Evolutionary conservation across 2,329 filamentous ascomycete genomes (phyloP).

Genomic region (Aphanoascus verrucosus): DNA sequence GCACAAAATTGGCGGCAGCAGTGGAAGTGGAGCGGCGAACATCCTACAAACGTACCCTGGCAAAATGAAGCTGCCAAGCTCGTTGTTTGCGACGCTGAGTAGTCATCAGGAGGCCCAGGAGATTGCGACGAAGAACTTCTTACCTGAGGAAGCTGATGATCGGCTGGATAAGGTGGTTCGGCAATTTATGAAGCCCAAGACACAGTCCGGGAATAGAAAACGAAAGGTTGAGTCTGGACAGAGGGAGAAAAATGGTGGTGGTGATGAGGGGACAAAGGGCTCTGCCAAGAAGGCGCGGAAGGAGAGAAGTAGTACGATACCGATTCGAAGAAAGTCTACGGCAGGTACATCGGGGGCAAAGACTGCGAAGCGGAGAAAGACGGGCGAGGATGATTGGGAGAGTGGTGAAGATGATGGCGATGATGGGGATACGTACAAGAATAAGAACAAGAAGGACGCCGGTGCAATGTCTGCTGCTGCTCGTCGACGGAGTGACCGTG

Average conservation of each 20-base stretch:
- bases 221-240: conserved; percentile 31
- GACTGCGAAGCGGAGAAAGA: conserved; percentile 29
- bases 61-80: conserved; percentile 69
- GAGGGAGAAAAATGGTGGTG: conserved; percentile 8
- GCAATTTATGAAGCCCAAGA: conserved; percentile 52
- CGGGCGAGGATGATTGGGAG: conserved; percentile 31
- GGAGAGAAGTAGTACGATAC: conserved; percentile 23
- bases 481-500: conserved; percentile 33
- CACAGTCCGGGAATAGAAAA: conserved; percentile 28
- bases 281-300: conserved; percentile 13
- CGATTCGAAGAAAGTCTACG: conserved; percentile 28
- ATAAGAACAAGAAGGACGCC: conserved; percentile 28
- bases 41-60: conserved; percentile 71
- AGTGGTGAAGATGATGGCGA: conserved; percentile 30
- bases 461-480: conserved; percentile 24
- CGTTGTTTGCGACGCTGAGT: conserved; percentile 64
- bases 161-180: conserved; percentile 67
- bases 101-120: conserved; percentile 70
- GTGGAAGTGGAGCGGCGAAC: conserved; percentile 27
- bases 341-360: conserved; percentile 16
- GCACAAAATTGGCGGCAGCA: conserved; percentile 34
- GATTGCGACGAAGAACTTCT: conserved; percentile 75
- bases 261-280: conserved; percentile 5
- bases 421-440: no score
- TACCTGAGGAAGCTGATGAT: conserved; percentile 66